phyloP scores from a whole-genome alignment of 306 rosid genomes.

The Albizia julibrissin region DNA sequence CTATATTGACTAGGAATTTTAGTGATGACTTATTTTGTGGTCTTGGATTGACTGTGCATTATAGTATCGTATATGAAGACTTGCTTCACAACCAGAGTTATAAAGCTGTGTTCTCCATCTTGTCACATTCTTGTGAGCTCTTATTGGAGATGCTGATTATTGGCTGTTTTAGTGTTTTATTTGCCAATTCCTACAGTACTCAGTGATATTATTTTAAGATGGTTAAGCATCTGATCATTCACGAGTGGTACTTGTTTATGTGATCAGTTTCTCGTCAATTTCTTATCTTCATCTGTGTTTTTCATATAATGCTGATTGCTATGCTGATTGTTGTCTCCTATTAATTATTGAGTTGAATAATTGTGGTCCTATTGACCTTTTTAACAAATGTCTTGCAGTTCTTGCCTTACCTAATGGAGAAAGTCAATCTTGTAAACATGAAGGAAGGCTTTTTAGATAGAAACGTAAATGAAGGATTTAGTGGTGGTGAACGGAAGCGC shows the following conservation, averaged over 20 bases:
- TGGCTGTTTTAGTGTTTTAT: neutral
- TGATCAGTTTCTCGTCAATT: neutral
- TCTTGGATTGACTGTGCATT: neutral
- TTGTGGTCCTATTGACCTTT: neutral
- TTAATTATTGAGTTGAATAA: neutral
- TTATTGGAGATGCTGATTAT: neutral
- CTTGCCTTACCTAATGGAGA: conserved; percentile 72
- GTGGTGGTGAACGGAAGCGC: conserved; percentile 95
- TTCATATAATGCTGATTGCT: neutral
- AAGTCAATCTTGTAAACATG: conserved; percentile 87
- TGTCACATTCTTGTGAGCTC: neutral
- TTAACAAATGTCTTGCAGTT: conserved; percentile 56
- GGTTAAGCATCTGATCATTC: neutral
- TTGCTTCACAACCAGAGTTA: neutral
- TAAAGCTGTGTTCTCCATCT: neutral
- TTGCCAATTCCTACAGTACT: neutral
- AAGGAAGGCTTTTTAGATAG: conserved; percentile 88
- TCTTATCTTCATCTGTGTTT: neutral
- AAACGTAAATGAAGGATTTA: conserved; percentile 95
- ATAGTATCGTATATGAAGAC: neutral
- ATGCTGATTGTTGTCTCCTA: neutral
- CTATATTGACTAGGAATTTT: neutral
- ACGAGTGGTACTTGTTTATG: neutral
- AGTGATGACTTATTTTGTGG: neutral
- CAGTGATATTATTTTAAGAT: neutral